Conservation (phyloP, 148 eudicot genomes). For the Rheum nobile region DNA sequence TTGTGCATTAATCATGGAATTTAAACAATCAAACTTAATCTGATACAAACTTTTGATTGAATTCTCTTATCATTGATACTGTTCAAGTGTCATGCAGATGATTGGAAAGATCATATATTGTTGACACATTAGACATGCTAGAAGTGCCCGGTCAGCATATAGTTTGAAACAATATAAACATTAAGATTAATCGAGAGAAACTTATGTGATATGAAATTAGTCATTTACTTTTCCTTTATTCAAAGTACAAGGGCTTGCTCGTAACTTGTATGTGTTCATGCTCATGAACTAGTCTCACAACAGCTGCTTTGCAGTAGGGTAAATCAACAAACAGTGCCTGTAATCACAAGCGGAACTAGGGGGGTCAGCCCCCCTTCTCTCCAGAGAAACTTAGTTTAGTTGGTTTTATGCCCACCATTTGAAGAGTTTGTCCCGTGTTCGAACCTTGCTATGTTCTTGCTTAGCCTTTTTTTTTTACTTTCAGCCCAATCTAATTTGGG, state of each 20-base stretch:
- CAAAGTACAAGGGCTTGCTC: background rate
- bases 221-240: background rate
- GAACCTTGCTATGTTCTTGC: no score
- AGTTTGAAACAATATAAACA: background rate
- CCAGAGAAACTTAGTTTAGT: no score
- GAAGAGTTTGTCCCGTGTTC: no score
- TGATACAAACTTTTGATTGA: background rate
- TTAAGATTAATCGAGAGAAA: background rate
- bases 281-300: background rate
- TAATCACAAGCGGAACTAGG: no score
- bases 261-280: background rate
- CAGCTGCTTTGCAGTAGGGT: background rate
- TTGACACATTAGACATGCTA: background rate
- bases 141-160: background rate
- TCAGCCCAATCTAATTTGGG: no score
- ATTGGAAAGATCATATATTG: background rate
- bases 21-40: background rate
- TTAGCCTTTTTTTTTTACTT: no score
- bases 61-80: background rate
- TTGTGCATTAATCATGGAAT: background rate
- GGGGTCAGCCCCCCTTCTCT: no score
- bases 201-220: background rate
- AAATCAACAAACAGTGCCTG: background rate
- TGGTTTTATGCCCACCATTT: no score
- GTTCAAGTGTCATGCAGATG: background rate